These are phyloP conservation scores for Nephelium lappaceum DNA, from an alignment of 345 rosid genomes.

Conservation along the genomic window DNA sequence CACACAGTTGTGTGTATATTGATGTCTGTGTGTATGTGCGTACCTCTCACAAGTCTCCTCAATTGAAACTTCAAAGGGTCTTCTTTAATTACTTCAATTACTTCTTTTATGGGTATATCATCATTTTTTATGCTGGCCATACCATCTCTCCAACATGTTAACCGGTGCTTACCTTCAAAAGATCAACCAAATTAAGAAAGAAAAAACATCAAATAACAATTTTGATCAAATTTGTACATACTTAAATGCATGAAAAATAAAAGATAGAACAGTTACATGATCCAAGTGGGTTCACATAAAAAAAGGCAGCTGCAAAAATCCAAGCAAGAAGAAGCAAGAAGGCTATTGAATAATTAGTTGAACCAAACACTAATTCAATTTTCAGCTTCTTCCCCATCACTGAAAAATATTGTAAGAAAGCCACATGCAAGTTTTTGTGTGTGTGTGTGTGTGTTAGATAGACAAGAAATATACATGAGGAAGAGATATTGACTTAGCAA, in stretches of 20 bases:
- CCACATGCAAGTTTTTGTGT: not conserved
- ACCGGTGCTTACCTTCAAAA: constrained; percentile 19
- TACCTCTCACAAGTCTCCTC: constrained; percentile 31
- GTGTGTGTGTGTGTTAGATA: not conserved
- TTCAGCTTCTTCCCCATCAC: constrained; percentile 19
- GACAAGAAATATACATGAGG: not conserved
- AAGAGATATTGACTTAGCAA: not conserved
- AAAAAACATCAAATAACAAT: constrained; percentile 6
- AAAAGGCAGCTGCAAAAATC: constrained; percentile 19
- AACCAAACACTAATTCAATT: constrained; percentile 2
- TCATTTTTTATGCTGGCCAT: not conserved
- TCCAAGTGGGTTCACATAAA: not conserved
- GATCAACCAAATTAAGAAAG: too few relatives aligned
- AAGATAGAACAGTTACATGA: constrained; percentile 28
- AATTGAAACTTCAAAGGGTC: constrained; percentile 6
- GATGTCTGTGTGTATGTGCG: not conserved
- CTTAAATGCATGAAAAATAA: not conserved
- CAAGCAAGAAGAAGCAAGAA: constrained; percentile 14
- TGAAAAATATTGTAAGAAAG: not conserved
- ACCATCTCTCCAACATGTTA: constrained; percentile 11
- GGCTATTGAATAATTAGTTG: constrained; percentile 5
- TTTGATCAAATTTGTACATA: not conserved
- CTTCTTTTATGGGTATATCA: not conserved
- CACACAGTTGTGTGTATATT: too few relatives aligned
- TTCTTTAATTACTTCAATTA: constrained; percentile 16